These are phyloP conservation scores for Brettanomyces nanus DNA, from an alignment of 805 yeast genomes.

Conservation along the genomic window DNA sequence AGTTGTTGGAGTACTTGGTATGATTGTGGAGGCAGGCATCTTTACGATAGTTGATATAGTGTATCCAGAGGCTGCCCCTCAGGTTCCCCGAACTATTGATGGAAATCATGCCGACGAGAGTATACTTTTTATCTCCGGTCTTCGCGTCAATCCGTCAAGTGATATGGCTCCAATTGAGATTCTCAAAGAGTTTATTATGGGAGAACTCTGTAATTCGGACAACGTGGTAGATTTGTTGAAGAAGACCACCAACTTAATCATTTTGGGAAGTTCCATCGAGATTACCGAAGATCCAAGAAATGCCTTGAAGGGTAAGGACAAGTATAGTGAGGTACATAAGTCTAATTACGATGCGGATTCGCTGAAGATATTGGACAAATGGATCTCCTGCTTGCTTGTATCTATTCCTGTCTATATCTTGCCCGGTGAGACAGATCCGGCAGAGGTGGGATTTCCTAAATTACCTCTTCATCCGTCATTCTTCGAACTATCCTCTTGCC, in stretches of 20 bases:
- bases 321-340: constrained; percentile 44
- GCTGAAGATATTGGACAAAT: constrained; percentile 47
- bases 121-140: constrained; percentile 72
- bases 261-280: constrained; percentile 62
- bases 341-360: constrained; percentile 44
- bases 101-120: constrained; percentile 22
- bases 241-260: constrained; percentile 41
- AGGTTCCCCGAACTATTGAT: constrained; percentile 25
- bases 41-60: constrained; percentile 78
- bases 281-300: constrained; percentile 16
- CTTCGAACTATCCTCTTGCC: constrained; percentile 34
- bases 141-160: constrained; percentile 41
- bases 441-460: constrained; percentile 81
- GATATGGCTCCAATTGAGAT: constrained; percentile 35
- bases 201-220: constrained; percentile 39
- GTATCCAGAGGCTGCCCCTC: constrained; percentile 61
- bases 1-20: constrained; percentile 80
- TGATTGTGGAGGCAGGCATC: constrained; percentile 74
- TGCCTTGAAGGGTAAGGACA: constrained; percentile 23
- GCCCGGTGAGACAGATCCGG: constrained; percentile 85
- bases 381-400: constrained; percentile 46
- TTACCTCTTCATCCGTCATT: constrained; percentile 80
- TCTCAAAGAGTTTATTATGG: constrained; percentile 61
- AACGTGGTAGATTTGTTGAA: constrained; percentile 12
- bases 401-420: constrained; percentile 65